Evolutionary conservation across 2,329 filamentous ascomycete species (phyloP).

Genomic region (Venturiaceae sp.): DNA sequence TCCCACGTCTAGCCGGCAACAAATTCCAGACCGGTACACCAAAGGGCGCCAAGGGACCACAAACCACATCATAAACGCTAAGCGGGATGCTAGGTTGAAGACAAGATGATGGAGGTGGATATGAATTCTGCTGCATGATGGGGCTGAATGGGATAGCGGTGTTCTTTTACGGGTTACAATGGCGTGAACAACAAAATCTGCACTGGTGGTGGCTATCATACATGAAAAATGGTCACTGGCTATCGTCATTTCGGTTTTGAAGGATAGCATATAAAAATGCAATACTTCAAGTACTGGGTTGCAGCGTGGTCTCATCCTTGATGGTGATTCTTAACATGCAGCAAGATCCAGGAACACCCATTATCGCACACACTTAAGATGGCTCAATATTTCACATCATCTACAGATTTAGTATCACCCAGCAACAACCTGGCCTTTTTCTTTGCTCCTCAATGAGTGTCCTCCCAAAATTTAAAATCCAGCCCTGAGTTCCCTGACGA

Average conservation of each 20-base stretch:
- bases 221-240: not conserved
- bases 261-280: not conserved
- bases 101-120: not conserved
- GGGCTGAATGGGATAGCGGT: not conserved
- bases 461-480: too few species aligned
- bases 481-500: too few species aligned
- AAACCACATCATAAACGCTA: not conserved
- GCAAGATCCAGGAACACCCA: too few species aligned
- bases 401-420: too few species aligned
- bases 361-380: too few species aligned
- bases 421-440: too few species aligned
- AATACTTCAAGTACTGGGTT: not conserved
- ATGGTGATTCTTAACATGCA: not conserved
- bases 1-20: constrained; percentile 93
- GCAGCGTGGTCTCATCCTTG: not conserved
- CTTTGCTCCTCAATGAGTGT: too few species aligned
- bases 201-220: not conserved
- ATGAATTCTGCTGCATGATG: not conserved
- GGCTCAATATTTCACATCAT: too few species aligned
- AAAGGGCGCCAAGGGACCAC: constrained; percentile 67
- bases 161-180: not conserved
- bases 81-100: not conserved
- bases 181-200: constrained; percentile 1
- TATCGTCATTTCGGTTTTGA: not conserved
- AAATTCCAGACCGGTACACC: constrained; percentile 88